Evolutionary conservation across 495 filamentous ascomycete genomes (phyloP).

Genomic region (Hypoxylon perforatum): DNA sequence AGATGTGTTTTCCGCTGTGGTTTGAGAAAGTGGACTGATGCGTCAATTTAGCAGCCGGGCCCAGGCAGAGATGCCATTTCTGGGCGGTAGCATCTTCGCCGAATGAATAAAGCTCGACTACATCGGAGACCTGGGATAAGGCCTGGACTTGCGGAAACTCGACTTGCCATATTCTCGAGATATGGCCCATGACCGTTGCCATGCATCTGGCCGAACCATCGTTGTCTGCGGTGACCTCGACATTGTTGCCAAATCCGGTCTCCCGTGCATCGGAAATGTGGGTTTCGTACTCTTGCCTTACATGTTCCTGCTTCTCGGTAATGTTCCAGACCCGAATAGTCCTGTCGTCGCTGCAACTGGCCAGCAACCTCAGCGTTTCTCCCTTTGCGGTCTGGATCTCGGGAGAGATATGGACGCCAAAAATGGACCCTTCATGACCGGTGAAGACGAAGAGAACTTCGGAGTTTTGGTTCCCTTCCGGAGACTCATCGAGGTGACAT

Average conservation of each 20-base stretch:
- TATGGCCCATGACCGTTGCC: constrained; percentile 82
- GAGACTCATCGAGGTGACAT: constrained; percentile 53
- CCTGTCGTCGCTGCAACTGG: constrained; percentile 95
- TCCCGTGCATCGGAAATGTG: constrained; percentile 52
- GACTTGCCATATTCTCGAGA: constrained; percentile 89
- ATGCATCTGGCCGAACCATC: constrained; percentile 52
- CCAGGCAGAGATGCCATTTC: constrained; percentile 70
- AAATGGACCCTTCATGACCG: constrained; percentile 94
- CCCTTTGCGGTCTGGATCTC: constrained; percentile 55
- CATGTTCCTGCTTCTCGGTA: constrained; percentile 40
- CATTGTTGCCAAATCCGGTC: constrained; percentile 60
- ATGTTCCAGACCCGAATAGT: constrained; percentile 93
- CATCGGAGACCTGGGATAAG: constrained; percentile 40
- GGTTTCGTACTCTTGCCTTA: constrained; percentile 23
- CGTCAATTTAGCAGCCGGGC: constrained; percentile 52
- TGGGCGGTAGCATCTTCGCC: constrained; percentile 82
- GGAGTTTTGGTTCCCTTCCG: constrained; percentile 22
- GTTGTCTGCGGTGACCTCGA: constrained; percentile 38
- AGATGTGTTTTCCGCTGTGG: constrained; percentile 93
- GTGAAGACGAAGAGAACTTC: constrained; percentile 77
- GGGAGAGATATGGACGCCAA: constrained; percentile 82
- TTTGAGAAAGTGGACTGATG: constrained; percentile 64
- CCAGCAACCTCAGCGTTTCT: constrained; percentile 68
- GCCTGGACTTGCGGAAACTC: constrained; percentile 61
- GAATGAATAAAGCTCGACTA: constrained; percentile 70